Conservation (phyloP, 1,284 basidiomycete genomes). For the Phellopilus nigrolimitatus region DNA sequence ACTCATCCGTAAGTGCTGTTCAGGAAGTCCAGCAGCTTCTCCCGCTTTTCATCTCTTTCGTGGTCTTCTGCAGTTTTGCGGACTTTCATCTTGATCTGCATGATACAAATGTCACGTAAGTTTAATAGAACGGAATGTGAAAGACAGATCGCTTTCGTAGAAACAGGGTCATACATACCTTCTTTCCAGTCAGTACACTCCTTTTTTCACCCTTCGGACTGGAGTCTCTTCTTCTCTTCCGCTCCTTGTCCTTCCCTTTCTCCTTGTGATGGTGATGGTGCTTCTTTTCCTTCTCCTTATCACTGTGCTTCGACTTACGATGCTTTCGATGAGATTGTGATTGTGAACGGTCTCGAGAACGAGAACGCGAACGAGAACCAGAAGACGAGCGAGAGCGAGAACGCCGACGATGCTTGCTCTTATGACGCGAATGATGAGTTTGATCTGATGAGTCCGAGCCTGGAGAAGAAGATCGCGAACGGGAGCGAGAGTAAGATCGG, state of each 20-base stretch:
- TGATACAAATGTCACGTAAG: neutral
- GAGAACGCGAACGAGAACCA: slow-evolving; percentile 2
- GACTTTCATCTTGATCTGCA: slow-evolving; percentile 55
- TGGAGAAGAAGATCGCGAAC: neutral
- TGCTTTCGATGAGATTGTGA: slow-evolving; percentile 1
- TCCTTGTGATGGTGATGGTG: slow-evolving; percentile 26
- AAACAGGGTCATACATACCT: slow-evolving; percentile 35
- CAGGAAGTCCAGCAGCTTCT: slow-evolving; percentile 46
- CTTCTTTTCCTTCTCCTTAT: slow-evolving; percentile 35
- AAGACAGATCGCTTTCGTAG: neutral
- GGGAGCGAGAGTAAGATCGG: neutral
- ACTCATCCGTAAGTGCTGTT: slow-evolving; percentile 46
- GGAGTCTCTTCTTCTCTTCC: slow-evolving; percentile 17
- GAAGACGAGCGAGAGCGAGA: slow-evolving; percentile 1
- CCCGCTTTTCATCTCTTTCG: slow-evolving; percentile 49
- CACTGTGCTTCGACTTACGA: slow-evolving; percentile 20
- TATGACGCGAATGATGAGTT: slow-evolving; percentile 3
- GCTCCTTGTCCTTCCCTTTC: slow-evolving; percentile 30
- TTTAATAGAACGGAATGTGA: neutral
- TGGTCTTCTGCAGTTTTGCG: slow-evolving; percentile 51
- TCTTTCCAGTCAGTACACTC: slow-evolving; percentile 52
- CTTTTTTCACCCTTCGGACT: slow-evolving; percentile 23
- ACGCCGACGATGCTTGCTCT: neutral
- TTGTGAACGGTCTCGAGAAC: neutral
- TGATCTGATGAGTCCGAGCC: neutral